Evolutionary conservation across 2,329 filamentous ascomycete species (phyloP), one percentile per base, ranked within the genome.

Genomic region (Rutstroemia sp.): DNA sequence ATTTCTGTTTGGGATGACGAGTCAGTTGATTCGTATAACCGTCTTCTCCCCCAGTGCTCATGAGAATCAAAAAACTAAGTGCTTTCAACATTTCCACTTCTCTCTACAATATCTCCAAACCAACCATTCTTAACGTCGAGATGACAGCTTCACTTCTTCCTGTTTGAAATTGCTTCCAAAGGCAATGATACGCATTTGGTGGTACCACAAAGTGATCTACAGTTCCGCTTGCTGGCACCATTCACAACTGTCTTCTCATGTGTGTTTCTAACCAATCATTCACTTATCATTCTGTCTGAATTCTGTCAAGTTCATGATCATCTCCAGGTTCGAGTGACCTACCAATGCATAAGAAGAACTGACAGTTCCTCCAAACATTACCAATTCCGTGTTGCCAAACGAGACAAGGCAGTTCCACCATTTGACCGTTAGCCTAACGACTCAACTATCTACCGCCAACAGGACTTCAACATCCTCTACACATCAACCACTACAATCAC

Each of bases 181-280:
- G 17, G 39, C 17, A 40, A 19, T 40, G 39, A 40, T 55, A n/a
- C 12, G 23, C 7, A 17, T 34, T 21, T 23, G 16, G 23, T 10
- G 9, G 46, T 42, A 30, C n/a, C 36, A 55, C 46, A 14, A 23
- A 34, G 10, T 14, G 2, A 44, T 19, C 36, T 23, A 17, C 12
- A 50, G n/a, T 17, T n/a, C 25, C 4, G 16, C 48, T 34, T 23
- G 52, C 46, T 55, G 52, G 52, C 52, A 55, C 38, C 46, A 50
- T 23, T 55, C 38, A 50, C 45, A 23, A 34, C 42, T 42, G 17
- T 6, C 23, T 44, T 4, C 19, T 19, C 19, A 19, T 40, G 9
- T 30, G 8, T 30, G 27, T 30, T 30, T 48, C 19, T 19, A 12
- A 38, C 19, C 16, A 53, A 19, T 38, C 27, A 36, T 27, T 9